Evolutionary conservation across 192 early-diverging fungal species (phyloP), one percentile per base, ranked within the genome.

Genomic region (Paraglomus occultum): DNA sequence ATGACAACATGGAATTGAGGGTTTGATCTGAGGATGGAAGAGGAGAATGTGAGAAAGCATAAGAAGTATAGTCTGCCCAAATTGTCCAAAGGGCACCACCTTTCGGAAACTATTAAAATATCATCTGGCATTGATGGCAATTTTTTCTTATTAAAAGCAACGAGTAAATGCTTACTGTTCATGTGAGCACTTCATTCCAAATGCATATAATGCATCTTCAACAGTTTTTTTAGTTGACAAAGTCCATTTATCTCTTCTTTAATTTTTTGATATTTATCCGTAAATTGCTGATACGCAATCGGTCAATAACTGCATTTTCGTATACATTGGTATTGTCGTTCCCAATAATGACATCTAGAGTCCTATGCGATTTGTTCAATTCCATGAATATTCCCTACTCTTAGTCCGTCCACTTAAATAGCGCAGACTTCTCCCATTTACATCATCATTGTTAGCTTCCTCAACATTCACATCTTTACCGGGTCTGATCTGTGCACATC

Each of bases 141-240:
- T 53, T 40, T 39, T 53, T 72, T 72, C n/a, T 68, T 72, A 5
- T 45, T n/a, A 31, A 31, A 31, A 31, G 31, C 1, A 31, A 31
- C 31, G 3, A 31, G 31, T 31, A 31, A 31, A 31, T 54, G 53
- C 58, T 42, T 38, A 60, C 58, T 60, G 58, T 42, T 60, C 38
- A 11, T 60, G n/a, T 42, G 40, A 40, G 52, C 53, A 73, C 42
- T 67, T 64, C 45, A 18, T 66, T 18, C 48, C 60, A 60, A 58
- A 73, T 46, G 51, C 44, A 45, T 67, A 67, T 53, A 67, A 53
- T 22, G 46, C 62, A 43, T 73, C 53, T 22, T 73, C 53, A 1
- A 73, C 71, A 17, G 55, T 42, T 47, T 73, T 73, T 43, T 63
- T 44, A 31, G 64, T 73, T 49, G 64, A 73, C 57, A 73, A 57